Evolutionary conservation across 441 rosid species (phyloP).

Genomic region (Erodium texanum): DNA sequence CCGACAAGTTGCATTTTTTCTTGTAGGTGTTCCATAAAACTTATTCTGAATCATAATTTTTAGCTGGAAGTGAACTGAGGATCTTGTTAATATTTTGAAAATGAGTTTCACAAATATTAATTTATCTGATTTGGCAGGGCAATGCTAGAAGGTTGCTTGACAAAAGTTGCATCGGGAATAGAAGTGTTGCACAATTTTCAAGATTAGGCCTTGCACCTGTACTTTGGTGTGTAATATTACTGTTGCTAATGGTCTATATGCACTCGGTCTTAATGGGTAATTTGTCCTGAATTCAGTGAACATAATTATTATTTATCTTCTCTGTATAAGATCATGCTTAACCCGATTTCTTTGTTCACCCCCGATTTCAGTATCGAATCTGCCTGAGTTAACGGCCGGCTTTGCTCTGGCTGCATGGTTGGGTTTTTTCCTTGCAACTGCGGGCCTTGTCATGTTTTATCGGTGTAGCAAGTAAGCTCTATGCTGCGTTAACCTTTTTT

Average conservation of each 20-base stretch:
- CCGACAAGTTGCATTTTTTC: slow-evolving; percentile 93
- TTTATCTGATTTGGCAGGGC: slow-evolving; percentile 42
- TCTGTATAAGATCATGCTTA: slow-evolving; percentile 8
- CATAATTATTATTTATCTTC: slow-evolving; percentile 12
- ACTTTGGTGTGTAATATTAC: slow-evolving; percentile 59
- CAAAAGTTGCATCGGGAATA: slow-evolving; percentile 60
- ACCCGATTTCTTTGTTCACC: slow-evolving; percentile 5
- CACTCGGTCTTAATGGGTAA: slow-evolving; percentile 68
- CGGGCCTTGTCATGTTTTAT: slow-evolving; percentile 69
- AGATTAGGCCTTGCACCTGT: slow-evolving; percentile 81
- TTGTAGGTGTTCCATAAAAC: slow-evolving; percentile 58
- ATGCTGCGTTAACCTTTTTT: not conserved
- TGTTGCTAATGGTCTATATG: slow-evolving; percentile 49
- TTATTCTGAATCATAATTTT: not conserved
- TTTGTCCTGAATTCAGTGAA: slow-evolving; percentile 17
- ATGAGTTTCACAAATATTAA: not conserved
- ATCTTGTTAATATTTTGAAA: not conserved
- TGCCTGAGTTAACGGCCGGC: slow-evolving; percentile 68
- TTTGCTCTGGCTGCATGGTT: slow-evolving; percentile 81
- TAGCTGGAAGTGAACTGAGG: not conserved
- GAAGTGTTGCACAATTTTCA: slow-evolving; percentile 55
- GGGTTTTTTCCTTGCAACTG: slow-evolving; percentile 64
- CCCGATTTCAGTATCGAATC: slow-evolving; percentile 50
- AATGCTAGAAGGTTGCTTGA: slow-evolving; percentile 81
- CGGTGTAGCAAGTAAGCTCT: slow-evolving; percentile 76